Evolutionary conservation across 345 rosid species (phyloP).

Genomic region (Rhodamnia rubescens): DNA sequence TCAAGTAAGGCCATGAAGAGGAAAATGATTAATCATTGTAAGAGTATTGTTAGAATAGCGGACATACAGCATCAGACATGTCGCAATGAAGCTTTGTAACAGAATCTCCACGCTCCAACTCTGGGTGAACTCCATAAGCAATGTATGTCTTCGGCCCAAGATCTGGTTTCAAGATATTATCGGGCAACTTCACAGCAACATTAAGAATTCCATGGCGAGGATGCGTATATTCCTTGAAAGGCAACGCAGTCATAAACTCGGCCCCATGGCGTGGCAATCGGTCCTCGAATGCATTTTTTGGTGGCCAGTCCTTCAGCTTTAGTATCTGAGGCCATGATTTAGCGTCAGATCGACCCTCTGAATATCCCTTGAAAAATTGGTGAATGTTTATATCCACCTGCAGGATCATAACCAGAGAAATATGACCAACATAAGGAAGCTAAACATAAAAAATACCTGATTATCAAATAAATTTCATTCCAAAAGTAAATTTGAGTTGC

Average conservation of each 20-base stretch:
- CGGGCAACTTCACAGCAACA: slow-evolving; percentile 27
- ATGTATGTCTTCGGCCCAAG: slow-evolving; percentile 49
- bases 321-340: slow-evolving; percentile 30
- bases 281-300: slow-evolving; percentile 29
- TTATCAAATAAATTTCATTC: neutral
- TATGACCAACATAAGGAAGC: neutral
- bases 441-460: neutral
- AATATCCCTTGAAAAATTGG: slow-evolving; percentile 34
- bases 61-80: slow-evolving; percentile 59
- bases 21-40: neutral
- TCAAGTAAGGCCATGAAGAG: neutral
- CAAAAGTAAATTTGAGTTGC: neutral
- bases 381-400: slow-evolving; percentile 45
- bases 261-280: slow-evolving; percentile 37
- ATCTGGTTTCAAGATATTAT: slow-evolving; percentile 30
- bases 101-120: slow-evolving; percentile 58
- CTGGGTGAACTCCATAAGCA: slow-evolving; percentile 42
- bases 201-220: slow-evolving; percentile 29
- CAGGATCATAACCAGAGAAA: neutral
- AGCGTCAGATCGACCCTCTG: slow-evolving; percentile 3
- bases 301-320: slow-evolving; percentile 61
- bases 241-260: slow-evolving; percentile 31
- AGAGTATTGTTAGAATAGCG: neutral
- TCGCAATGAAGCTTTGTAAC: slow-evolving; percentile 69
- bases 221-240: slow-evolving; percentile 42